Evolutionary conservation across 257 asterid species (phyloP), one percentile per base, ranked within the genome.

Genomic region (Ligustrum vulgare): DNA sequence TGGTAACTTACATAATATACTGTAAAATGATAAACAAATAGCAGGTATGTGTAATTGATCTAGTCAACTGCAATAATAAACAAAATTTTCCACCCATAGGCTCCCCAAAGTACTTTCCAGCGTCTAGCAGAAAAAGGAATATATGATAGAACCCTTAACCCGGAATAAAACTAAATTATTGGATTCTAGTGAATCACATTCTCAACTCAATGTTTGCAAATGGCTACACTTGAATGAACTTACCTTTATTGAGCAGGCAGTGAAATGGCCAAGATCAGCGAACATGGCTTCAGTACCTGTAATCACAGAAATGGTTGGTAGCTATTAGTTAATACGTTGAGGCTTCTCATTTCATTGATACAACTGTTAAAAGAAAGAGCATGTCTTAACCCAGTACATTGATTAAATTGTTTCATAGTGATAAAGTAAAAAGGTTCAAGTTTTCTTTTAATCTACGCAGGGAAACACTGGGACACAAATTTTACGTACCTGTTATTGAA

Each of bases 201-300:
- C 73, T 69, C 58, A 70, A 22, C 49, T 39, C 65, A 28, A 64
- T 72, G 67, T 22, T 3, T 43, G 60, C 39, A 72, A 72, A 35
- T 63, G 41, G 77, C 73, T 34, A 77, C 77, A 67, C 56, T 49
- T 28, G 37, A 73, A 28, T 31, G 33, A 41, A 75, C 83, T 82
- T 86, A 90, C 97, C 91, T 93, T 84, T 79, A 92, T 85, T 41
- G 98, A 89, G 76, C 62, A 56, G 69, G 95, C 87, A 71, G 93
- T 88, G 81, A 94, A 94, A 89, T 94, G 98, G 79, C 98, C 98
- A 83, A 94, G 94, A 84, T 94, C 97, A 20, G 98, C 98, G 80
- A 89, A 94, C 98, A 94, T 92, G 64, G 98, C 97, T 82, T 94
- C 98, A 23, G 98, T 91, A 78, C 98, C 98, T 94, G 83, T 56